A percentile compares a stretch with the other conserved stretches of the same genome.
Evolutionary conservation across 805 yeast genomes (phyloP).

Genomic region (Scheffersomyces spartinae): DNA sequence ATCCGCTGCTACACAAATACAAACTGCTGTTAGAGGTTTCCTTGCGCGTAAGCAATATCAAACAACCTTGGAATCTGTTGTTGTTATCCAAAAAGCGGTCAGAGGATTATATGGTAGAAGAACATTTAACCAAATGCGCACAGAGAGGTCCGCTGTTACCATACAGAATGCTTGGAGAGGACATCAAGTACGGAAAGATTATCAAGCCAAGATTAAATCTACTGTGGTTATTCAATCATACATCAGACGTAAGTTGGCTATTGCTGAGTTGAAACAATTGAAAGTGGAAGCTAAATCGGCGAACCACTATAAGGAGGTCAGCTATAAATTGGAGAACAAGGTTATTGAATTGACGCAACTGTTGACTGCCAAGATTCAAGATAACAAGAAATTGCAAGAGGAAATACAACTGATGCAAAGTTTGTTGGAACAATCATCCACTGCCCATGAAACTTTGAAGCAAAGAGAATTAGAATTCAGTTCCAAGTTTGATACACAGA

Average conservation of each 20-base stretch:
- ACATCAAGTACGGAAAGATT: constrained; percentile 43
- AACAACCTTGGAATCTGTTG: constrained; percentile 23
- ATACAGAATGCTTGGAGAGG: constrained; percentile 75
- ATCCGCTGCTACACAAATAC: constrained; percentile 59
- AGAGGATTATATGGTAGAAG: constrained; percentile 47
- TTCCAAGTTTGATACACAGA: constrained; percentile 32
- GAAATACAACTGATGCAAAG: constrained; percentile 41
- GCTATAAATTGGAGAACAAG: constrained; percentile 89
- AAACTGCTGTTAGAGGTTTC: constrained; percentile 51
- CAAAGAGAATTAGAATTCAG: constrained; percentile 43
- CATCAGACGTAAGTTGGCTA: constrained; percentile 68
- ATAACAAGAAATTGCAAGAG: constrained; percentile 58
- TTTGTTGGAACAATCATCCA: constrained; percentile 41
- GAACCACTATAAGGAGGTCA: constrained; percentile 79
- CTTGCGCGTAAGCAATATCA: constrained; percentile 30
- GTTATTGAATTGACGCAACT: constrained; percentile 92
- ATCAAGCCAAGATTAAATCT: constrained; percentile 34
- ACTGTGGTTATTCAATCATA: constrained; percentile 68
- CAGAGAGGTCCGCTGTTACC: constrained; percentile 50
- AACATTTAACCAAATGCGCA: constrained; percentile 36
- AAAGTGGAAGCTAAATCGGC: constrained; percentile 89
- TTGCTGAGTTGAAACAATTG: constrained; percentile 46
- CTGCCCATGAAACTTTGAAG: constrained; percentile 42
- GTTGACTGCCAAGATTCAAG: constrained; percentile 67
- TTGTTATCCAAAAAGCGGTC: constrained; percentile 34